phyloP scores from a whole-genome alignment of 257 asterid species.

The Solanum peruvianum region DNA sequence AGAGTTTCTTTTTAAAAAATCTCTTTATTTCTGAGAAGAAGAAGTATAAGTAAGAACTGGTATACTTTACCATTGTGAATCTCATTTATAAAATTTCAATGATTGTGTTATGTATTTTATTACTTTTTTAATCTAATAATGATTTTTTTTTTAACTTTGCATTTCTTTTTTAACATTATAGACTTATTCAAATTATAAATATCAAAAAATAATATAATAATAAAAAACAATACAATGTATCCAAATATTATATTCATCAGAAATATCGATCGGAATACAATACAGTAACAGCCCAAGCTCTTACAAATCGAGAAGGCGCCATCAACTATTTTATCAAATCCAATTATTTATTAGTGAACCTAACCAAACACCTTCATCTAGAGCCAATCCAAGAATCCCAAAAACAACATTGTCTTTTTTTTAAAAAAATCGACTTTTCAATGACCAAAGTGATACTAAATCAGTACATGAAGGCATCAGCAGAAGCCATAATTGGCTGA shows the following conservation, averaged over 20 bases:
- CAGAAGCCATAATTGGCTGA: slow-evolving; percentile 41
- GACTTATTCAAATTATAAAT: neutral
- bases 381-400: neutral
- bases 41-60: too few relatives aligned
- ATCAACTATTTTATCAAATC: neutral
- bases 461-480: slow-evolving; percentile 33
- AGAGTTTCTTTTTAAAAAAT: too few relatives aligned
- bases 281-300: neutral
- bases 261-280: neutral
- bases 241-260: neutral
- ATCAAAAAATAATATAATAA: neutral
- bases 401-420: neutral
- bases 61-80: neutral
- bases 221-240: neutral
- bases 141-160: accelerated
- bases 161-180: neutral
- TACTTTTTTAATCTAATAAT: neutral
- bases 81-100: neutral
- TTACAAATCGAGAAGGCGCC: neutral
- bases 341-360: neutral
- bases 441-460: neutral
- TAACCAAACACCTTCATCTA: neutral
- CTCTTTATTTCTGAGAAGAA: neutral
- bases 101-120: neutral
- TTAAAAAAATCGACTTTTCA: neutral